These are phyloP conservation scores for Trametes meyenii DNA, from an alignment of 768 basidiomycete species.

Conservation along the genomic window DNA sequence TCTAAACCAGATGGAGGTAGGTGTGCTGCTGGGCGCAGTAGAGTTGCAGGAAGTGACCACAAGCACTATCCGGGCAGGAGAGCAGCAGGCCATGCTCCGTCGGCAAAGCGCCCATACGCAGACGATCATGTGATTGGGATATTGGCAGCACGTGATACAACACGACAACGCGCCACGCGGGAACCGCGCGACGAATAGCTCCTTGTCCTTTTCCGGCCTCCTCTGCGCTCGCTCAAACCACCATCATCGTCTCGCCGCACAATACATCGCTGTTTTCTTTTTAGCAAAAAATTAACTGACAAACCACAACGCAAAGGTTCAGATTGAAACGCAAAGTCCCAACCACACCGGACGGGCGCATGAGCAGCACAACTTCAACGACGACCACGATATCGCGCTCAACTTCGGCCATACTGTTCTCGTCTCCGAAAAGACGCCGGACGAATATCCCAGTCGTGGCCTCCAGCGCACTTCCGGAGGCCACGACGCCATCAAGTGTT, in stretches of 20 bases:
- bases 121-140: not conserved
- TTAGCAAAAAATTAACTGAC: not conserved
- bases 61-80: not conserved
- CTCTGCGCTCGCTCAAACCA: not conserved
- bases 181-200: not conserved
- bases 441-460: not conserved
- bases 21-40: not conserved
- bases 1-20: not conserved
- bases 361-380: slow-evolving; percentile 6
- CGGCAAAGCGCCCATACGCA: slow-evolving; percentile 6
- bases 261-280: not conserved
- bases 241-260: not conserved
- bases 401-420: slow-evolving; percentile 20
- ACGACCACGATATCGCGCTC: slow-evolving; percentile 7
- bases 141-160: not conserved
- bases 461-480: no score
- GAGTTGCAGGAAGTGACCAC: not conserved
- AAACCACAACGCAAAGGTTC: not conserved
- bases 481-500: not conserved
- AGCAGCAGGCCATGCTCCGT: not conserved
- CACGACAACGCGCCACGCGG: slow-evolving; percentile 6
- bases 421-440: slow-evolving; percentile 16
- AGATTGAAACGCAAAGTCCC: not conserved
- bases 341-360: not conserved
- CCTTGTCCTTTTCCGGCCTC: slow-evolving; percentile 3